phyloP scores from a whole-genome alignment of 2,329 filamentous ascomycete genomes.

The Epichloe hybrida region DNA sequence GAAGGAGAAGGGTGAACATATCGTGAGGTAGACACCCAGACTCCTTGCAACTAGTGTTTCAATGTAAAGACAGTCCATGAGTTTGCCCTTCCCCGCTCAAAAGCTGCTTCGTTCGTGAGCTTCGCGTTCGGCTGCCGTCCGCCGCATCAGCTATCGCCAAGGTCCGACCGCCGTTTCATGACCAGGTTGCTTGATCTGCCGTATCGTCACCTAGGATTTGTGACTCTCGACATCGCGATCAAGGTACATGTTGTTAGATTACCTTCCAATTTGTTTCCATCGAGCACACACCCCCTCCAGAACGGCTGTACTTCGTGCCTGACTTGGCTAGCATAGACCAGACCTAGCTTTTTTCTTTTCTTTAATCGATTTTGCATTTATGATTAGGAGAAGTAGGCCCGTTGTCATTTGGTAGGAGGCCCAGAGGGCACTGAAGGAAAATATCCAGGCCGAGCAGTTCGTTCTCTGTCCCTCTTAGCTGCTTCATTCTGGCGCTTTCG shows the following conservation, averaged over 20 bases:
- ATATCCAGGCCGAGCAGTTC: conserved; percentile 60
- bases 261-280: neutral
- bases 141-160: too few species aligned
- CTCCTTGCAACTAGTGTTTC: too few species aligned
- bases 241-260: neutral
- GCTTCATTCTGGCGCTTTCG: conserved; percentile 40
- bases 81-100: neutral
- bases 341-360: neutral
- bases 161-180: too few species aligned
- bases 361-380: too few species aligned
- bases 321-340: neutral
- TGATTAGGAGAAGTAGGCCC: too few species aligned
- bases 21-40: too few species aligned
- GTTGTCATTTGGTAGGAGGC: conserved; percentile 22
- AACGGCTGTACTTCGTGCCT: neutral
- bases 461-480: conserved; percentile 69
- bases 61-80: neutral
- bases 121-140: neutral
- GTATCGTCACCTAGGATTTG: neutral
- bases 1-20: too few species aligned
- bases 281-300: neutral
- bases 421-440: conserved; percentile 78
- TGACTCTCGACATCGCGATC: neutral
- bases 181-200: neutral
- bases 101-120: neutral